Conservation (phyloP, 805 yeast species). For the Schwanniomyces yamadae region DNA sequence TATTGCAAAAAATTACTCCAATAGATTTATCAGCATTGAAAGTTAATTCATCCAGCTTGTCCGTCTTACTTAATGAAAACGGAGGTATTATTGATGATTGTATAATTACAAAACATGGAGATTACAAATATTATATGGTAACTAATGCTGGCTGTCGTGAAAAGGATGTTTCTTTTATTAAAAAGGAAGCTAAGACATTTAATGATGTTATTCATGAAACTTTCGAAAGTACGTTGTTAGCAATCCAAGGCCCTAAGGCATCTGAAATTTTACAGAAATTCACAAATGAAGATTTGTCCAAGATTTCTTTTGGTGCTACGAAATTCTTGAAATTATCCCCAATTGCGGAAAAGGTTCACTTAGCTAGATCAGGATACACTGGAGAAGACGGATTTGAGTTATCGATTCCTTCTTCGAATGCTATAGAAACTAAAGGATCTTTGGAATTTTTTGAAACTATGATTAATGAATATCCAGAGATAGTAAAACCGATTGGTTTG, state of each 20-base stretch:
- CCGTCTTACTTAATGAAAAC: slow-evolving; percentile 67
- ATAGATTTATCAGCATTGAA: slow-evolving; percentile 65
- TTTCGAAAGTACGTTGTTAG: slow-evolving; percentile 75
- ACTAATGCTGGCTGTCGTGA: slow-evolving; percentile 95
- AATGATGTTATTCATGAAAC: slow-evolving; percentile 39
- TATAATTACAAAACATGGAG: slow-evolving; percentile 82
- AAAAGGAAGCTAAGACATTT: slow-evolving; percentile 45
- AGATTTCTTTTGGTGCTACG: slow-evolving; percentile 74
- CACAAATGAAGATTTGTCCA: slow-evolving; percentile 56
- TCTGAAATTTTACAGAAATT: slow-evolving; percentile 62
- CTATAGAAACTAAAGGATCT: slow-evolving; percentile 45
- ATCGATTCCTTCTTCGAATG: slow-evolving; percentile 56
- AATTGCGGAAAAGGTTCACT: slow-evolving; percentile 53
- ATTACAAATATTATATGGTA: slow-evolving; percentile 77
- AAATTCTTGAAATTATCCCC: slow-evolving; percentile 45
- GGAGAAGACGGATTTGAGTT: slow-evolving; percentile 98
- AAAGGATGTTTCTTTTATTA: slow-evolving; percentile 69
- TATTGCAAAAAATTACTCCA: slow-evolving; percentile 85
- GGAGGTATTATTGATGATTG: slow-evolving; percentile 93
- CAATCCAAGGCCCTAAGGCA: slow-evolving; percentile 91
- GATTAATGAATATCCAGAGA: slow-evolving; percentile 48
- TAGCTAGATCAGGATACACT: slow-evolving; percentile 96
- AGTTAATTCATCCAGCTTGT: slow-evolving; percentile 64
- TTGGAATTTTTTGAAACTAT: slow-evolving; percentile 60
- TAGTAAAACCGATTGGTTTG: slow-evolving; percentile 83